phyloP scores from a whole-genome alignment of 2,329 filamentous ascomycete species.

The Colletotrichum shisoi region DNA sequence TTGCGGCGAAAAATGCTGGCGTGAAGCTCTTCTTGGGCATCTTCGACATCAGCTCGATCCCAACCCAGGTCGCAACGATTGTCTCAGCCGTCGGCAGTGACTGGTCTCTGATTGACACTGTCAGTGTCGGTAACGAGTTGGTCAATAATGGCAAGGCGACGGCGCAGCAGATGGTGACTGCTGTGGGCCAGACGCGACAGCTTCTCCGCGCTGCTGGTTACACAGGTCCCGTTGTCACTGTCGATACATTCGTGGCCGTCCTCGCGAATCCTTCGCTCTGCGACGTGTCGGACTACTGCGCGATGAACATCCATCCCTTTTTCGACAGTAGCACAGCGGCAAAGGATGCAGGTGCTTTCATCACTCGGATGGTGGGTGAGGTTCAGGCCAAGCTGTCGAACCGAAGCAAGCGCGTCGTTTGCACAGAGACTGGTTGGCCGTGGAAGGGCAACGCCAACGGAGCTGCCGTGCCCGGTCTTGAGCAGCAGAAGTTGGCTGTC shows the following conservation, averaged over 20 bases:
- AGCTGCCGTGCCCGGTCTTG: constrained; percentile 70
- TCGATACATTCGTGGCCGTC: constrained; percentile 79
- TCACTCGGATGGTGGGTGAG: constrained; percentile 62
- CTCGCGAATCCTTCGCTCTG: constrained; percentile 74
- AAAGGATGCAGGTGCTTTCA: constrained; percentile 70
- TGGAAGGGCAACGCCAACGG: constrained; percentile 71
- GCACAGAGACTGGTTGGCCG: constrained; percentile 89
- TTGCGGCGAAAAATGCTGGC: constrained; percentile 68
- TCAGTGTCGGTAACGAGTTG: constrained; percentile 82
- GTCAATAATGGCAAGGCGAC: constrained; percentile 70
- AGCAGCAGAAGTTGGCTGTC: constrained; percentile 73
- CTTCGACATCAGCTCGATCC: constrained; percentile 67
- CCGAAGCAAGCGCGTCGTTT: constrained; percentile 67
- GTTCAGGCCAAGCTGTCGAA: constrained; percentile 55
- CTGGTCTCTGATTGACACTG: constrained; percentile 74
- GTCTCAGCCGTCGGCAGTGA: constrained; percentile 66
- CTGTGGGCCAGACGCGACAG: constrained; percentile 64
- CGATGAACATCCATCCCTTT: constrained; percentile 84
- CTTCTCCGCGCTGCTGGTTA: constrained; percentile 71
- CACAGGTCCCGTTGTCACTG: constrained; percentile 75
- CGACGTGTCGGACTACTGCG: constrained; percentile 76
- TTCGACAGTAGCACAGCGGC: constrained; percentile 73
- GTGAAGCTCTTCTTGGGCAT: constrained; percentile 80
- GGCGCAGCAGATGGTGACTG: constrained; percentile 62
- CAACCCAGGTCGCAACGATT: constrained; percentile 67